Base-by-base conservation (phyloP, 305 asterid species). In the Petunia hybrid region DNA sequence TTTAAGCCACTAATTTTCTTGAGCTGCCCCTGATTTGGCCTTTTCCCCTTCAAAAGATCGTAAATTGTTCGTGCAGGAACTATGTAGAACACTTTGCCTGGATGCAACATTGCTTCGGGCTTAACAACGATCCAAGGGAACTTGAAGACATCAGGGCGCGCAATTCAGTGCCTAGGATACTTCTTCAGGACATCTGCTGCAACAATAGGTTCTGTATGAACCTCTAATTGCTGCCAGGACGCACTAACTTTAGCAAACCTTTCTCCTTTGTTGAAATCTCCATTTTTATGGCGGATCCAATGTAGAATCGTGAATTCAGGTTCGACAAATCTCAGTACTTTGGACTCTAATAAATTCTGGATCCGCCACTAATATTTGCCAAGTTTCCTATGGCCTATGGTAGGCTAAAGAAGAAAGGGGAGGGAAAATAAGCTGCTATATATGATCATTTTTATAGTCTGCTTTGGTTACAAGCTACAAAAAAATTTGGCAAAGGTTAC, bases 81-180 rank as follows among this genome's bases (percentile, higher is more conserved):
- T 0, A 93, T 87, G 61, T 86, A 91, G 86, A 90, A 93, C 56
- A 88, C 91, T 78, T 87, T 86, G 13, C 97, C 93, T 0, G 91
- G 97, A 22, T 79, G 61, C 7, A 93, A 87, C n/a, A 92, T 67
- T 1, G 93, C 89, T 22, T 92, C 91, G 0, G 95, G 97, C 0
- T 86, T 87, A 3, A 92, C 92, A 10, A 90, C 93, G 22, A 90
- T 83, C 90, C 91, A 85, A 0, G 95, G 98, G 68, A 63, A 86
- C 81, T 87, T 85, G 65, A 92, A 92, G 41, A 92, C 89, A 68
- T 93, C 98, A 5, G 95, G 93, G 82, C 97, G 81, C 4, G 97
- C 84, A 22, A 93, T 57, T 45, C 91, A 88, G 77, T 90, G 89
- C 31, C 91, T 82, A 9, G 93, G 94, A 77, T 90, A 87, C 86